A percentile compares a stretch with the other conserved stretches of the same genome.
Conservation (phyloP, 805 yeast species). For the Saccharomycopsis sp. region DNA sequence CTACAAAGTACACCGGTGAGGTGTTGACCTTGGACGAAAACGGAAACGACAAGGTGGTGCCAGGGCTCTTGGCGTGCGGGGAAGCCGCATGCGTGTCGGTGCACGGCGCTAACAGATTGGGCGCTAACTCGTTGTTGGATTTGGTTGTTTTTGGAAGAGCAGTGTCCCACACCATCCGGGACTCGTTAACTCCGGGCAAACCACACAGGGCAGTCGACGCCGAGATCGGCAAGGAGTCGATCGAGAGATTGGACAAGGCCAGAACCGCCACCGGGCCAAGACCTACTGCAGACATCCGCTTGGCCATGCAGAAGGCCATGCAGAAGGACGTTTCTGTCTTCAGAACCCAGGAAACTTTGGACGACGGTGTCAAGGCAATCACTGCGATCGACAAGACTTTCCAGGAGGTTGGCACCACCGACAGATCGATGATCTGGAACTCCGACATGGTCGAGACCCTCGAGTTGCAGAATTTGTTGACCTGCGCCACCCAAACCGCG, state of each 20-base stretch:
- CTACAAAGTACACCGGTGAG: conserved; percentile 97
- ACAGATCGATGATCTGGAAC: conserved; percentile 98
- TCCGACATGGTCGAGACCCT: conserved; percentile 93
- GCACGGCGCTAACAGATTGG: conserved; percentile 98
- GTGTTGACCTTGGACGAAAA: conserved; percentile 73
- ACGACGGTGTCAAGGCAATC: conserved; percentile 82
- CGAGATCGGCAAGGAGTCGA: conserved; percentile 83
- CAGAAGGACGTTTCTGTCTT: conserved; percentile 96
- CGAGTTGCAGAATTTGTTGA: conserved; percentile 91
- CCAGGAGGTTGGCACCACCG: conserved; percentile 75
- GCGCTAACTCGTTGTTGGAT: conserved; percentile 96
- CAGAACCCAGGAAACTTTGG: conserved; percentile 87
- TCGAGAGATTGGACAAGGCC: conserved; percentile 81
- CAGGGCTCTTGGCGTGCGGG: conserved; percentile 96
- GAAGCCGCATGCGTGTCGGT: conserved; percentile 99
- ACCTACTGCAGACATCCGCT: conserved; percentile 83
- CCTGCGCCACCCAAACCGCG: conserved; percentile 97
- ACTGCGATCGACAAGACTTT: conserved; percentile 67
- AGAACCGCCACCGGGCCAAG: conserved; percentile 81
- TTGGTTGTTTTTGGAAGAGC: conserved; percentile 98
- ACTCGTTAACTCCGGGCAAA: conserved; percentile 76
- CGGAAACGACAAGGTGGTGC: conserved; percentile 87
- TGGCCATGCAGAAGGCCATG: conserved; percentile 92
- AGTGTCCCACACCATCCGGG: conserved; percentile 86
- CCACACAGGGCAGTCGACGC: conserved; percentile 80